A percentile compares a stretch with the other conserved stretches of the same genome.
These are phyloP conservation scores for Parietaria judaica DNA, from an alignment of 306 rosid species.

Conservation along the genomic window DNA sequence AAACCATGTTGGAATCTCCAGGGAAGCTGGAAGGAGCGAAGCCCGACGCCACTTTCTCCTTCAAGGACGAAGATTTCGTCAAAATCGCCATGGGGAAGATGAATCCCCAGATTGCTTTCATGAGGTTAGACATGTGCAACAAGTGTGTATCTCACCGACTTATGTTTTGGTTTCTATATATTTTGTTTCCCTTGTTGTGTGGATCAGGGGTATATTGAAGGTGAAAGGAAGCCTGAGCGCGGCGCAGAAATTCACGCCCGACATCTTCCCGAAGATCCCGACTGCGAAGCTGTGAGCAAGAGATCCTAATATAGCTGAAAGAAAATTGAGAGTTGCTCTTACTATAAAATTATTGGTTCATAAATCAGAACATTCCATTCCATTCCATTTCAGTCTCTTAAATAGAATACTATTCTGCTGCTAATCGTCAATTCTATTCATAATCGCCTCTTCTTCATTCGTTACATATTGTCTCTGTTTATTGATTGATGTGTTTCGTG, in stretches of 20 bases:
- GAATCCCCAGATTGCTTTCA: conserved; percentile 91
- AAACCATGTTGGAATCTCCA: conserved; percentile 15
- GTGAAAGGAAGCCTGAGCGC: conserved; percentile 84
- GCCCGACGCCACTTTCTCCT: conserved; percentile 82
- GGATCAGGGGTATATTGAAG: conserved; percentile 75
- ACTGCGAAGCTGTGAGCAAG: conserved; percentile 63
- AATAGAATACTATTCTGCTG: too few species aligned
- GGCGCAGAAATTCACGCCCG: conserved; percentile 84
- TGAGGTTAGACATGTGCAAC: conserved; percentile 41
- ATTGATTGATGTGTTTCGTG: too few species aligned
- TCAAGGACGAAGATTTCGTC: conserved; percentile 82
- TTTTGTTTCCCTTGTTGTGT: neutral
- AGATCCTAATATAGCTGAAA: neutral
- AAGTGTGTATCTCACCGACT: conserved; percentile 1
- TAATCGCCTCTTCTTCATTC: too few species aligned
- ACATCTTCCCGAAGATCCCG: conserved; percentile 83
- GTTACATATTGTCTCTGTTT: too few species aligned
- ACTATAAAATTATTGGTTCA: too few species aligned
- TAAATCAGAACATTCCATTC: too few species aligned
- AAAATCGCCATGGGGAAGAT: conserved; percentile 82
- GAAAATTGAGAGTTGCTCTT: too few species aligned
- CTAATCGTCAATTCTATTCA: too few species aligned
- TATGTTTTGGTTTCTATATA: neutral
- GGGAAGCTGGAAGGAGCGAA: conserved; percentile 82
- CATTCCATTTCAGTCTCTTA: too few species aligned